Conservation (phyloP, 148 eudicot species). For the Amaranthus hypochondriacus region DNA sequence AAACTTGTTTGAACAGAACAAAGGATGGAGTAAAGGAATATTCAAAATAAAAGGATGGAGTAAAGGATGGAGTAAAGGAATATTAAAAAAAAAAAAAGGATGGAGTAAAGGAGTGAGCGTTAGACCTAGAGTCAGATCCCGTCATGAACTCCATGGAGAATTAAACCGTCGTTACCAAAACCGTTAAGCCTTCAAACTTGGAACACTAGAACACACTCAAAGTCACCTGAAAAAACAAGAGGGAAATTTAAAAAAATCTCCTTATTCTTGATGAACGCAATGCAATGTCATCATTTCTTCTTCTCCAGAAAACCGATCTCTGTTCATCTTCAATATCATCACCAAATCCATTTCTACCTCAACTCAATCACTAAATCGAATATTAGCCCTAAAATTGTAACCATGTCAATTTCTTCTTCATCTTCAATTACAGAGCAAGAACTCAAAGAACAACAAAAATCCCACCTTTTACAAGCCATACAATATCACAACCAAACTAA, state of each 20-base stretch:
- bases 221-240: not conserved
- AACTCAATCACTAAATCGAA: constrained; percentile 25
- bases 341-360: constrained; percentile 9
- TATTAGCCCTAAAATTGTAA: constrained; percentile 19
- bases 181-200: not conserved
- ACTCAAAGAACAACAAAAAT: constrained; percentile 19
- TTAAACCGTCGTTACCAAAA: constrained; percentile 2
- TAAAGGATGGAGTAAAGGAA: no score
- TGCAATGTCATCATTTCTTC: constrained; percentile 22
- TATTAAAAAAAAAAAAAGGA: no score
- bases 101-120: no score
- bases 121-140: not conserved
- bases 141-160: not conserved
- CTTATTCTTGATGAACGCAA: constrained; percentile 4
- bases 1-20: no score
- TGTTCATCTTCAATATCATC: constrained; percentile 17
- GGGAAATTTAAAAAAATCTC: not conserved
- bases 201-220: not conserved
- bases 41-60: no score
- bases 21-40: no score
- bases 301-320: constrained; percentile 13
- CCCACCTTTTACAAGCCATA: constrained; percentile 37
- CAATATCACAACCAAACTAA: constrained; percentile 82
- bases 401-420: constrained; percentile 48
- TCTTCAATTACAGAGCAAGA: constrained; percentile 19